These are phyloP conservation scores for Dactylella cylindrospora DNA, from an alignment of 2,329 filamentous ascomycete species.

Conservation along the genomic window DNA sequence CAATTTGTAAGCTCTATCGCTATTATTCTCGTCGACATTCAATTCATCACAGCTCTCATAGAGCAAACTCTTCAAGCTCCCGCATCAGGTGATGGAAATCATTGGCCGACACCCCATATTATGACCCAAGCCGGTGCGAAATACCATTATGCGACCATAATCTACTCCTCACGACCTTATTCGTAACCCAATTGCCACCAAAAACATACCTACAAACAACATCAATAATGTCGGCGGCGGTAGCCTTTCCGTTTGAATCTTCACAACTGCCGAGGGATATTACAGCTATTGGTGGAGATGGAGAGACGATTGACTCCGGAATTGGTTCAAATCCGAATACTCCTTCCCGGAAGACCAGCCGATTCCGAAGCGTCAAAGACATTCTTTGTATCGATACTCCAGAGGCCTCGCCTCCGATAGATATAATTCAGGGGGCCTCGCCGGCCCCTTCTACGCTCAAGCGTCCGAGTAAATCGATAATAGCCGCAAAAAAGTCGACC, in stretches of 20 bases:
- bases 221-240: conserved; percentile 1
- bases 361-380: conserved; percentile 33
- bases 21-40: too few relatives aligned
- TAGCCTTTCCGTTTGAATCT: neutral
- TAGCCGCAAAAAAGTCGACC: conserved; percentile 20
- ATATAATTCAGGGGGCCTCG: neutral
- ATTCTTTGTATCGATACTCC: conserved; percentile 9
- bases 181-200: too few relatives aligned
- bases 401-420: neutral
- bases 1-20: too few relatives aligned
- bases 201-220: neutral
- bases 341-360: conserved; percentile 18
- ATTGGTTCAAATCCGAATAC: conserved; percentile 6
- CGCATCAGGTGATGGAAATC: too few relatives aligned
- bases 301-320: too few relatives aligned
- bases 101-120: too few relatives aligned
- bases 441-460: conserved; percentile 1
- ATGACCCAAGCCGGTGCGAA: too few relatives aligned
- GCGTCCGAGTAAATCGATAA: conserved; percentile 17
- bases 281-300: too few relatives aligned
- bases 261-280: conserved; percentile 1
- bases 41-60: too few relatives aligned
- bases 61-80: too few relatives aligned
- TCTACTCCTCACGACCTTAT: too few relatives aligned
- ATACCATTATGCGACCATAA: neutral